phyloP scores from a whole-genome alignment of 2,329 filamentous ascomycete species.

The Aspergillus luchuensis region DNA sequence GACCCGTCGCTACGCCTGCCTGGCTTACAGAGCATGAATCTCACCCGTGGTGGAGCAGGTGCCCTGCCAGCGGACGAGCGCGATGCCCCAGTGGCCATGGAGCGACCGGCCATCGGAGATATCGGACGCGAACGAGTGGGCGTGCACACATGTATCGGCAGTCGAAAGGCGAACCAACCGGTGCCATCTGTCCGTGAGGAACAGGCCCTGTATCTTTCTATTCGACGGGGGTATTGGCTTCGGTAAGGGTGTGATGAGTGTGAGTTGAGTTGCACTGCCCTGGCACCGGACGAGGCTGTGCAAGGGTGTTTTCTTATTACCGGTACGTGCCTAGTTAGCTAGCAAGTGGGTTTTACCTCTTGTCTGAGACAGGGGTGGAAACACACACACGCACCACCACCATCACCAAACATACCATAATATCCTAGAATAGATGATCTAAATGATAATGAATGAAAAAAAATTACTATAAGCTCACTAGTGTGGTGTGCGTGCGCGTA shows the following conservation, averaged over 20 bases:
- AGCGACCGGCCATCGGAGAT: slow-evolving; percentile 18
- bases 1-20: slow-evolving; percentile 40
- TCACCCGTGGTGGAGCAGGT: background rate
- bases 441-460: no score
- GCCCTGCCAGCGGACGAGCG: background rate
- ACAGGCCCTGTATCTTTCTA: slow-evolving; percentile 29
- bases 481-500: no score
- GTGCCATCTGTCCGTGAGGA: slow-evolving; percentile 31
- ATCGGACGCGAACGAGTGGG: slow-evolving; percentile 15
- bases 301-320: background rate
- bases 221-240: slow-evolving; percentile 33
- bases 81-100: slow-evolving; percentile 13
- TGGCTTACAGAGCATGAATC: slow-evolving; percentile 18
- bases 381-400: background rate
- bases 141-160: slow-evolving; percentile 12
- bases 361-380: background rate
- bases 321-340: background rate
- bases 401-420: background rate
- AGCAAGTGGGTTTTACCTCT: no score
- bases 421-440: background rate
- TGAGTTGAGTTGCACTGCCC: background rate
- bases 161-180: slow-evolving; percentile 17
- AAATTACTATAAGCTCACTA: no score
- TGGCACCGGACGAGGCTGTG: background rate
- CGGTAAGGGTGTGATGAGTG: slow-evolving; percentile 13